Conservation (phyloP, 2,329 filamentous ascomycete species). For the Alternaria sp. region DNA sequence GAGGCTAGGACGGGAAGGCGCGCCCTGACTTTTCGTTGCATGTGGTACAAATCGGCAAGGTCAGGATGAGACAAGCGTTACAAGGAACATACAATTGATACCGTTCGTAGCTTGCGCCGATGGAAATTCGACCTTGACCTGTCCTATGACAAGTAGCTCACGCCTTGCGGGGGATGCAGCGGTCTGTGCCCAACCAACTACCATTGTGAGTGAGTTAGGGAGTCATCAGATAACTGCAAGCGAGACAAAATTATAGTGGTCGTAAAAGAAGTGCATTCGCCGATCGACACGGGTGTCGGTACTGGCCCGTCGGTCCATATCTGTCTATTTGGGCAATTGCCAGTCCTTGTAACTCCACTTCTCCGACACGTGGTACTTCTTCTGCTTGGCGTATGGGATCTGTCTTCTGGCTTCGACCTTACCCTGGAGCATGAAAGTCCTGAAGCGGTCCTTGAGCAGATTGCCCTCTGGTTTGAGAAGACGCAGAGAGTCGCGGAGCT, state of each 20-base stretch:
- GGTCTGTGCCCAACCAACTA: background rate
- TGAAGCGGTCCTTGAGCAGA: slow-evolving; percentile 86
- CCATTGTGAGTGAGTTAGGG: background rate
- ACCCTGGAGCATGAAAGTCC: slow-evolving; percentile 84
- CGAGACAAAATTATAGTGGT: background rate
- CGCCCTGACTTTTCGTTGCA: background rate
- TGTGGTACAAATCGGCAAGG: background rate
- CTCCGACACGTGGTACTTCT: slow-evolving; percentile 81
- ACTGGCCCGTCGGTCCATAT: background rate
- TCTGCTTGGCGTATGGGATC: slow-evolving; percentile 81
- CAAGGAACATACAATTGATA: background rate
- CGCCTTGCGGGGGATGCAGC: background rate
- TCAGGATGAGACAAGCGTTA: background rate
- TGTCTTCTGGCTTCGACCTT: slow-evolving; percentile 85
- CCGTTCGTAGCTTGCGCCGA: background rate
- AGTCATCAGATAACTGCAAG: background rate
- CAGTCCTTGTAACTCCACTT: slow-evolving; percentile 99
- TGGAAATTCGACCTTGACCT: background rate
- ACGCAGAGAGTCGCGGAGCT: slow-evolving; percentile 58
- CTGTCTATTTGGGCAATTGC: slow-evolving; percentile 51
- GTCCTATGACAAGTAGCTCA: background rate
- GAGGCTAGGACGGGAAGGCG: background rate
- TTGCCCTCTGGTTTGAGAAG: slow-evolving; percentile 89
- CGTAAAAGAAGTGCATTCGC: background rate
- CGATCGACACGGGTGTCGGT: background rate